phyloP scores from a whole-genome alignment of 202 grass and related monocot genomes.

The Cymbopogon flexuosus region DNA sequence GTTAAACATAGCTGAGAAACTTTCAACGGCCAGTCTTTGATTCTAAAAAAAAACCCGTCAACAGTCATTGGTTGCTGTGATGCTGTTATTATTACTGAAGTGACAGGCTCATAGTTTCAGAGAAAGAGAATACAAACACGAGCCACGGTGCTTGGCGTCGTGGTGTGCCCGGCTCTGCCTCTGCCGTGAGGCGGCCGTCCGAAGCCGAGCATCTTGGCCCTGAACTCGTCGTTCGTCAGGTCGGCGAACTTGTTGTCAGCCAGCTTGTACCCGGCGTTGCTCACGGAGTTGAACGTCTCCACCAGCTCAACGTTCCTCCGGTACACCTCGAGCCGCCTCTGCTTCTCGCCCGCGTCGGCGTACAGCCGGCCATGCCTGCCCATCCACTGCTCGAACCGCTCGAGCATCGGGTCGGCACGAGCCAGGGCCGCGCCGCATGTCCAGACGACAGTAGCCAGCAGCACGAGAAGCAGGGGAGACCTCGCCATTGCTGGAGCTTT shows the following conservation, averaged over 20 bases:
- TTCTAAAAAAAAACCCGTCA: not conserved
- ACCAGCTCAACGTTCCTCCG: slow-evolving; percentile 48
- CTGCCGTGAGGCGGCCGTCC: not conserved
- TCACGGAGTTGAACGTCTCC: slow-evolving; percentile 51
- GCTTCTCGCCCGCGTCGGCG: slow-evolving; percentile 39
- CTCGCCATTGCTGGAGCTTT: slow-evolving; percentile 23
- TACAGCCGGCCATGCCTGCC: slow-evolving; percentile 43
- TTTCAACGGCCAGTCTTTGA: not conserved
- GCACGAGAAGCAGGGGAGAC: not conserved
- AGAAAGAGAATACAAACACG: slow-evolving; percentile 21
- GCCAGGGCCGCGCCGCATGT: not conserved
- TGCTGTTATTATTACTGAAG: not conserved
- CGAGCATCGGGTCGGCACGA: slow-evolving; percentile 23
- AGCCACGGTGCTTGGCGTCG: not conserved
- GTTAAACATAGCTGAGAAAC: not conserved
- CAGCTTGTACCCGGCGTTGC: slow-evolving; percentile 40
- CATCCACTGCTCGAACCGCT: slow-evolving; percentile 61
- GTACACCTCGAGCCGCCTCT: slow-evolving; percentile 53
- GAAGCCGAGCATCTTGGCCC: slow-evolving; percentile 45
- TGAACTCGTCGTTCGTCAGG: slow-evolving; percentile 65
- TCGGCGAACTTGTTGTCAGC: slow-evolving; percentile 56
- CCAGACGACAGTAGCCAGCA: not conserved
- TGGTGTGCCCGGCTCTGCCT: not conserved
- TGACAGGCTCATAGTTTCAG: not conserved
- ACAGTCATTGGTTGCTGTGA: not conserved